These are phyloP conservation scores for Phytophthora foliorum DNA, from an alignment of 352 stramenopile genomes.

Conservation along the genomic window DNA sequence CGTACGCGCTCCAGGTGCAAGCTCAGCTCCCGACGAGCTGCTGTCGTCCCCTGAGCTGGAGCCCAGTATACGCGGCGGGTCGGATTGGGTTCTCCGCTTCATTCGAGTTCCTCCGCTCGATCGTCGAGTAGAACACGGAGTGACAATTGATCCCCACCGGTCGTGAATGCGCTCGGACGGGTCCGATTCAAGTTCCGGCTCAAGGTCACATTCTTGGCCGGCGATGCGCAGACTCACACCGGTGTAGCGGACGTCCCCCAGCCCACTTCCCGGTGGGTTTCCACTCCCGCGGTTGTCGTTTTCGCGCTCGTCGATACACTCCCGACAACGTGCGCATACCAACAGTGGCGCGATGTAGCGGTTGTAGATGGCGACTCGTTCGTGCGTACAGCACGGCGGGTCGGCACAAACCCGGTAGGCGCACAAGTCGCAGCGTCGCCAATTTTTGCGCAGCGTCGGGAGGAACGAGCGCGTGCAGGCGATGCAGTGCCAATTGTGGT, in stretches of 20 bases:
- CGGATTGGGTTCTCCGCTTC: slow-evolving; percentile 38
- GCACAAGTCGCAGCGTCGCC: slow-evolving; percentile 51
- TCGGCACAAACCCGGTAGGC: slow-evolving; percentile 47
- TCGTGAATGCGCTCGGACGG: slow-evolving; percentile 12
- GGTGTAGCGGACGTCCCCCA: slow-evolving; percentile 33
- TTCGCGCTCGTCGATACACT: slow-evolving; percentile 41
- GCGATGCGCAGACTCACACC: slow-evolving; percentile 36
- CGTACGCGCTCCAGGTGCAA: neutral
- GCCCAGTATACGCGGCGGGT: slow-evolving; percentile 26
- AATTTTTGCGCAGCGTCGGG: slow-evolving; percentile 28
- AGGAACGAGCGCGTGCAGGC: slow-evolving; percentile 43
- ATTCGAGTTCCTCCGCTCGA: slow-evolving; percentile 5
- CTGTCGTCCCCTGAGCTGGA: slow-evolving; percentile 42
- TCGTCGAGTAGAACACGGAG: neutral
- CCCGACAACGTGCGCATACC: slow-evolving; percentile 43
- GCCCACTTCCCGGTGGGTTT: slow-evolving; percentile 8
- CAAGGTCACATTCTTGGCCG: slow-evolving; percentile 31
- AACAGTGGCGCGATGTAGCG: slow-evolving; percentile 48
- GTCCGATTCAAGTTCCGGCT: slow-evolving; percentile 35
- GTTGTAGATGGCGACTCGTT: slow-evolving; percentile 53
- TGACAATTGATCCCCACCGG: slow-evolving; percentile 12
- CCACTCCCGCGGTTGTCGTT: slow-evolving; percentile 15
- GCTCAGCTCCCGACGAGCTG: slow-evolving; percentile 17
- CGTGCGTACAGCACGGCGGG: slow-evolving; percentile 43
- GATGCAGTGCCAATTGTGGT: slow-evolving; percentile 54